Percentiles rank a stretch among this genome's conserved stretches.
Evolutionary conservation across 2,329 filamentous ascomycete species (phyloP).

Genomic region (Pezicula rhizophila): DNA sequence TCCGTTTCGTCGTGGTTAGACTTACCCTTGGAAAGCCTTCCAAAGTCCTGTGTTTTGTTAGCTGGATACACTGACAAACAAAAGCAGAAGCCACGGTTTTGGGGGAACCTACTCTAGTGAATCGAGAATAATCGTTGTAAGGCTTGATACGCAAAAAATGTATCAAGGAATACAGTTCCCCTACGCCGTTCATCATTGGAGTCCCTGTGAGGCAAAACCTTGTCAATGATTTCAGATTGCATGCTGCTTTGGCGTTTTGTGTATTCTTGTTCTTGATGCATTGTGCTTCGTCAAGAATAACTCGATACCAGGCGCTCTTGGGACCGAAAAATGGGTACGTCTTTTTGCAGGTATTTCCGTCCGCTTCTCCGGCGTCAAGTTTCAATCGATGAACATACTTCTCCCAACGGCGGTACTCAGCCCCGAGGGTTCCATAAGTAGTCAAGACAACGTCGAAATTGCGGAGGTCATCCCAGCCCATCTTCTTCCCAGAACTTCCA

Average conservation of each 20-base stretch:
- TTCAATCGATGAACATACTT: constrained; percentile 30
- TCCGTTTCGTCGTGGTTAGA: constrained; percentile 13
- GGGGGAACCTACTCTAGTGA: constrained; percentile 43
- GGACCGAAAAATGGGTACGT: constrained; percentile 47
- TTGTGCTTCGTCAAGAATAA: constrained; percentile 76
- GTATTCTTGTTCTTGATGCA: constrained; percentile 72
- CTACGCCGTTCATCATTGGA: constrained; percentile 81
- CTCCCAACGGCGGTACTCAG: constrained; percentile 59
- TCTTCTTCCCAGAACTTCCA: constrained; percentile 44
- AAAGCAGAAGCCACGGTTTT: constrained; percentile 11
- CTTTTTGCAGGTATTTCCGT: constrained; percentile 28
- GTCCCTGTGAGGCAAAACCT: constrained; percentile 76
- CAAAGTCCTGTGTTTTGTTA: constrained; percentile 18
- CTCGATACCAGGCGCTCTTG: constrained; percentile 56
- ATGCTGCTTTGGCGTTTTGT: constrained; percentile 53
- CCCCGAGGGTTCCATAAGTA: constrained; percentile 66
- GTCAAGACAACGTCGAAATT: constrained; percentile 71
- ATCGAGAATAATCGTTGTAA: constrained; percentile 60
- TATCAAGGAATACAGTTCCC: constrained; percentile 72
- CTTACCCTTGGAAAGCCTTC: constrained; percentile 20
- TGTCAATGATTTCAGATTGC: constrained; percentile 50
- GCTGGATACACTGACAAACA: background rate
- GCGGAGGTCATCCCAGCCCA: constrained; percentile 55
- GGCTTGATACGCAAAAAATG: constrained; percentile 72
- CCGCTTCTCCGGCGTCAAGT: constrained; percentile 25